A percentile compares a stretch with the other conserved stretches of the same genome.
These are phyloP conservation scores for Talaromyces verruculosus DNA, from an alignment of 2,329 filamentous ascomycete genomes.

Conservation along the genomic window DNA sequence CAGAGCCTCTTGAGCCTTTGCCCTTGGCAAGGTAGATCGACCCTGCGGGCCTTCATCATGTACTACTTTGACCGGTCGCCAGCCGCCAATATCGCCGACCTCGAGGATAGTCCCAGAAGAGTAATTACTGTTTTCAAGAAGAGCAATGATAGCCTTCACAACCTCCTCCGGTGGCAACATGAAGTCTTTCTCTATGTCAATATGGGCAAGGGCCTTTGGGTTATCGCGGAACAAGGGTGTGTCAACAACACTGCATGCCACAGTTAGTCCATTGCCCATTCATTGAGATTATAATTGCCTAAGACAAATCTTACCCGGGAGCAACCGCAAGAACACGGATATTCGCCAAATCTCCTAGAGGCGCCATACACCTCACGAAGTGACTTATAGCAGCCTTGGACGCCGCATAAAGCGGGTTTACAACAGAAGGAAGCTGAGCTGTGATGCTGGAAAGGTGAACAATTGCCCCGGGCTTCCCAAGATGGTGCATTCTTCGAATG, in stretches of 20 bases:
- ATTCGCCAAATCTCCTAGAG: not conserved
- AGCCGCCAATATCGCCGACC: not conserved
- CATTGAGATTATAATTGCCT: too few species aligned
- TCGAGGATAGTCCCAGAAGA: constrained; percentile 1
- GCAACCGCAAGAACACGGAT: not conserved
- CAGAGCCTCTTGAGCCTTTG: too few species aligned
- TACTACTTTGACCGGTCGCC: too few species aligned
- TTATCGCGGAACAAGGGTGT: not conserved
- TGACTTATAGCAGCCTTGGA: not conserved
- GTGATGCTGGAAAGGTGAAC: not conserved
- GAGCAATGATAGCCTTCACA: not conserved
- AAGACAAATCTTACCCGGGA: constrained; percentile 2
- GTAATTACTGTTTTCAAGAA: not conserved
- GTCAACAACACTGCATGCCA: not conserved
- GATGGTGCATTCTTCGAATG: not conserved
- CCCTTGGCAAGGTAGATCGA: too few species aligned
- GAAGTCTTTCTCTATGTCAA: not conserved
- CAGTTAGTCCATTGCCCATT: too few species aligned
- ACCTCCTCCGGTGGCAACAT: not conserved
- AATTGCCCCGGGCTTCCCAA: not conserved
- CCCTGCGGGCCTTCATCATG: too few species aligned
- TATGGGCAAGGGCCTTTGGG: not conserved
- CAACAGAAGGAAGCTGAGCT: not conserved
- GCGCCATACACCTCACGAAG: constrained; percentile 1
- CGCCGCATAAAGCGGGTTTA: not conserved